These are phyloP conservation scores for Calonectria naviculata DNA, from an alignment of 2,329 filamentous ascomycete species.

Conservation along the genomic window DNA sequence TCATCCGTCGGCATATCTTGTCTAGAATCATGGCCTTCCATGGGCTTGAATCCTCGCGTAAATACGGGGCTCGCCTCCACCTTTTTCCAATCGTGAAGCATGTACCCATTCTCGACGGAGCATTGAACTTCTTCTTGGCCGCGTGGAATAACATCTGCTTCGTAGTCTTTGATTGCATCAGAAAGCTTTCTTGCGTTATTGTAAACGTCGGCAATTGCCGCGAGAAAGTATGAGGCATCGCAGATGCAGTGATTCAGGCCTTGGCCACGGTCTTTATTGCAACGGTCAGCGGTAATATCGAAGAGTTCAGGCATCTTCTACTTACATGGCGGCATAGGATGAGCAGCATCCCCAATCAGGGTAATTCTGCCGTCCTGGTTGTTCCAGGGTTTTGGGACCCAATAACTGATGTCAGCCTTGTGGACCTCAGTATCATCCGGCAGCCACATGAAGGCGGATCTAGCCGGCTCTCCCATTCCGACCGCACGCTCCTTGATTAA, in stretches of 20 bases:
- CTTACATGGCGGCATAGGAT: constrained; percentile 39
- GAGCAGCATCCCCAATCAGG: constrained; percentile 33
- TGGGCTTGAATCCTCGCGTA: constrained; percentile 34
- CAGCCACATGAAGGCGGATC: constrained; percentile 34
- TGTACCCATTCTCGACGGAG: constrained; percentile 34
- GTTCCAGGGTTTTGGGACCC: constrained; percentile 33
- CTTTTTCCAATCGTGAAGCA: constrained; percentile 38
- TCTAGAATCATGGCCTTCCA: constrained; percentile 32
- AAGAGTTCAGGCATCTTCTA: neutral
- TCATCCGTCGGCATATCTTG: neutral
- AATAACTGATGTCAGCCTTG: constrained; percentile 38
- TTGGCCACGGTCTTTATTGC: constrained; percentile 29
- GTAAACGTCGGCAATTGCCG: constrained; percentile 11
- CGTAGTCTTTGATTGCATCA: constrained; percentile 22
- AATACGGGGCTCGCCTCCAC: constrained; percentile 34
- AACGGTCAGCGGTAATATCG: neutral
- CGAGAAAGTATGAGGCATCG: constrained; percentile 28
- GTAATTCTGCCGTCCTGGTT: constrained; percentile 32
- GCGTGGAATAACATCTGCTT: constrained; percentile 32
- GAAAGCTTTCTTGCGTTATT: constrained; percentile 2
- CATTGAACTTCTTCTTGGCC: constrained; percentile 37
- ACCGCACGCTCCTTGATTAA: constrained; percentile 33
- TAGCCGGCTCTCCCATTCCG: constrained; percentile 31
- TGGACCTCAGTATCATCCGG: constrained; percentile 36
- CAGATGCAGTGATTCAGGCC: constrained; percentile 37